phyloP scores from a whole-genome alignment of 345 rosid genomes.

The Anacardium occidentale region DNA sequence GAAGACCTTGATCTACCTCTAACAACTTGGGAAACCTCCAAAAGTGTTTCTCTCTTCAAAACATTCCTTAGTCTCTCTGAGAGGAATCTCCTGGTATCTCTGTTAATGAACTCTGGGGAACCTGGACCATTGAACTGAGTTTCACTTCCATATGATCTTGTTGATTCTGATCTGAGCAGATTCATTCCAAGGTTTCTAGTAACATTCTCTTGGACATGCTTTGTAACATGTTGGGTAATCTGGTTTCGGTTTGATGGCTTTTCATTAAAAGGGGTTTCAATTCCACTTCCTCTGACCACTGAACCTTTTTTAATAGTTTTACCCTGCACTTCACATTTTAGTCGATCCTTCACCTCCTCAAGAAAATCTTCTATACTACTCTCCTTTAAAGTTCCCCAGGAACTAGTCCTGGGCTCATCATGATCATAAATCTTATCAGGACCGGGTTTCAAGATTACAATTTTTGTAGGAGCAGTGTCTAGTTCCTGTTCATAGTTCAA shows the following conservation, averaged over 20 bases:
- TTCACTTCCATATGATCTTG: conserved; percentile 60
- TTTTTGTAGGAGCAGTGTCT: conserved; percentile 54
- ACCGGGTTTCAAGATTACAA: conserved; percentile 83
- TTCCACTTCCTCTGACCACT: conserved; percentile 67
- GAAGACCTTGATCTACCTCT: conserved; percentile 39
- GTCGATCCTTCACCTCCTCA: conserved; percentile 80
- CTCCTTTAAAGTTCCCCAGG: conserved; percentile 56
- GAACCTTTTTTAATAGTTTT: conserved; percentile 50
- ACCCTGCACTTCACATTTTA: conserved; percentile 73
- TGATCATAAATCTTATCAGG: conserved; percentile 57
- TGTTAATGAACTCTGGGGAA: conserved; percentile 69
- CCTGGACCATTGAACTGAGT: conserved; percentile 46
- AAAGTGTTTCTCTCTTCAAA: conserved; percentile 48
- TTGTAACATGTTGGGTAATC: conserved; percentile 43
- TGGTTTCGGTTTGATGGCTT: conserved; percentile 53
- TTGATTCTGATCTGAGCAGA: conserved; percentile 61
- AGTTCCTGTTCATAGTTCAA: conserved; percentile 34
- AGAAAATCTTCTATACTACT: conserved; percentile 83
- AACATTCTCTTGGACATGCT: conserved; percentile 50
- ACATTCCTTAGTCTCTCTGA: conserved; percentile 69
- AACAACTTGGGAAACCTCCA: conserved; percentile 25
- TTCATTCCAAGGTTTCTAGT: conserved; percentile 38
- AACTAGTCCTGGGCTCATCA: conserved; percentile 60
- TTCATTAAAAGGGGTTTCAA: conserved; percentile 68
- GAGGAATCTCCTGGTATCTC: conserved; percentile 57